Evolutionary conservation across 2,329 filamentous ascomycete genomes (phyloP).

Genomic region (Zymoseptoria ardabiliae): DNA sequence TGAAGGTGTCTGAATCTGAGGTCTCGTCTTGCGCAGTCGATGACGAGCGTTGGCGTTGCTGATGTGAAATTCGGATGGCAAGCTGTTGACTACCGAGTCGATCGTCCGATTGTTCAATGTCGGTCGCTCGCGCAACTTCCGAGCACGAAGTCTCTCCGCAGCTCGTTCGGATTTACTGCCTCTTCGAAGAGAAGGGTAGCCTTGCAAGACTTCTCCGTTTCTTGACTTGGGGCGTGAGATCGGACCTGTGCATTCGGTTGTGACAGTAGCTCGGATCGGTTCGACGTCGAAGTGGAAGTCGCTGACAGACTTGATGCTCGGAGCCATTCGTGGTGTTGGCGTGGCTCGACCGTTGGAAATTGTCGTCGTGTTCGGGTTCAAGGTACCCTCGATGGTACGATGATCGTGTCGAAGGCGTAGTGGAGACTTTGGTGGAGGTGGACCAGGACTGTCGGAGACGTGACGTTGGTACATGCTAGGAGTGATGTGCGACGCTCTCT

Average conservation of each 20-base stretch:
- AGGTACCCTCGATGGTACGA: slow-evolving; percentile 18
- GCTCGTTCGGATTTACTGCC: slow-evolving; percentile 13
- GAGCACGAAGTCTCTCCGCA: slow-evolving; percentile 26
- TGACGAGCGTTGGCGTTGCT: slow-evolving; percentile 15
- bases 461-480: slow-evolving; percentile 22
- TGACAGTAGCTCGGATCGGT: slow-evolving; percentile 23
- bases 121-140: slow-evolving; percentile 29
- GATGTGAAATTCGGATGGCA: neutral
- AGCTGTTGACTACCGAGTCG: slow-evolving; percentile 21
- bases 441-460: slow-evolving; percentile 26
- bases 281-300: slow-evolving; percentile 21
- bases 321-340: slow-evolving; percentile 22
- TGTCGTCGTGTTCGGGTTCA: slow-evolving; percentile 12
- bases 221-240: slow-evolving; percentile 27
- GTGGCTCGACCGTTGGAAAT: slow-evolving; percentile 13
- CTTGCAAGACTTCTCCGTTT: slow-evolving; percentile 11
- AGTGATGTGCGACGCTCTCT: slow-evolving; percentile 27
- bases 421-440: slow-evolving; percentile 30
- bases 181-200: slow-evolving; percentile 16
- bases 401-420: slow-evolving; percentile 23
- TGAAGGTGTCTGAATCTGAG: slow-evolving; percentile 25
- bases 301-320: slow-evolving; percentile 23
- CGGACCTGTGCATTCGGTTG: slow-evolving; percentile 28
- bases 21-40: slow-evolving; percentile 24
- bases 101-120: slow-evolving; percentile 16